Percentiles rank a stretch among this genome's conserved stretches.
Conservation (phyloP, 768 basidiomycete genomes). For the Kwoniella shandongensis region DNA sequence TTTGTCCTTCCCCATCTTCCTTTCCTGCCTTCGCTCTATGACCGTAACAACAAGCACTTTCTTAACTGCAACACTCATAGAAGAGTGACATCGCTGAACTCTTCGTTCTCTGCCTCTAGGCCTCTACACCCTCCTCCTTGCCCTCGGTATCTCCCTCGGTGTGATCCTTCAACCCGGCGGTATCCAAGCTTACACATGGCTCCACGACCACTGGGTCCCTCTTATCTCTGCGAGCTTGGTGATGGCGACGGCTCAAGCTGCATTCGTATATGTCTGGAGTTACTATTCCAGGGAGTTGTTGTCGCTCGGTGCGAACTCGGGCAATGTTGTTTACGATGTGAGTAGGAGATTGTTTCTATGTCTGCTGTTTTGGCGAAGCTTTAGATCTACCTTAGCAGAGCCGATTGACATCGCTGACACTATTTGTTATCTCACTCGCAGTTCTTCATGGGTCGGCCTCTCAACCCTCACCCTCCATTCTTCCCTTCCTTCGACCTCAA, state of each 20-base stretch:
- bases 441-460: constrained; percentile 58
- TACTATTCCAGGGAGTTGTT: constrained; percentile 71
- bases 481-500: constrained; percentile 67
- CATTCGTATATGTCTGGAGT: constrained; percentile 68
- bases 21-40: neutral
- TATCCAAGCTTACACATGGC: constrained; percentile 75
- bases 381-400: too few species aligned
- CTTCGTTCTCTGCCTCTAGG: constrained; percentile 58
- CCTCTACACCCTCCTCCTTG: constrained; percentile 79
- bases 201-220: constrained; percentile 90
- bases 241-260: constrained; percentile 74
- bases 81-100: neutral
- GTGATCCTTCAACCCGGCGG: constrained; percentile 69
- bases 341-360: constrained; percentile 51
- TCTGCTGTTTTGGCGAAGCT: neutral
- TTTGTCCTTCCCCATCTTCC: neutral
- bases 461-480: constrained; percentile 66
- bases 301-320: constrained; percentile 88
- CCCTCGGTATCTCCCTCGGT: constrained; percentile 71
- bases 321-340: constrained; percentile 86
- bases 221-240: constrained; percentile 76
- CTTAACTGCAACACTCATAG: too few species aligned
- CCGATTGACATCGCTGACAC: too few species aligned
- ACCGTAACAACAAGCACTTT: too few species aligned
- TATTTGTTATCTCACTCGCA: constrained; percentile 2